These are phyloP conservation scores for Elongisporangium prolatum DNA, from an alignment of 352 stramenopile species.

Conservation along the genomic window DNA sequence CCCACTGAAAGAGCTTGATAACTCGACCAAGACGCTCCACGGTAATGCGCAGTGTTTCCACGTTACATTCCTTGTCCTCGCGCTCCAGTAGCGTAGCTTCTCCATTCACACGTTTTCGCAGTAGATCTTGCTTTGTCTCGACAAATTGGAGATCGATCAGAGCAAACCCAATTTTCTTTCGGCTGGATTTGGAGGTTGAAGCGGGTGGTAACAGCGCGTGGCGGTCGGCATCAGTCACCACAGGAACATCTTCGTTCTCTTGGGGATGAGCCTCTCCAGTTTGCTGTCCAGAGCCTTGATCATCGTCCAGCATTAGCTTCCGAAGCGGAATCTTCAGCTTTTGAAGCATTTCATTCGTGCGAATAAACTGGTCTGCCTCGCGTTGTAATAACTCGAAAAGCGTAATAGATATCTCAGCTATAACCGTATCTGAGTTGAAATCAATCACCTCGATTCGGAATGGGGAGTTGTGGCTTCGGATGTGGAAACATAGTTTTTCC, in stretches of 20 bases:
- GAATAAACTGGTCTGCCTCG: constrained; percentile 62
- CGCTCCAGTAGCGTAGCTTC: constrained; percentile 44
- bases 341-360: constrained; percentile 36
- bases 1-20: constrained; percentile 62
- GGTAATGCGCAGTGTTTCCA: constrained; percentile 70
- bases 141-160: constrained; percentile 63
- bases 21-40: constrained; percentile 70
- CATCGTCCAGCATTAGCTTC: constrained; percentile 39
- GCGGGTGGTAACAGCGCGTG: constrained; percentile 35
- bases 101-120: constrained; percentile 52
- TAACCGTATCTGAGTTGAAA: constrained; percentile 72
- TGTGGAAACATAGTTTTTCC: constrained; percentile 74
- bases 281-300: constrained; percentile 1
- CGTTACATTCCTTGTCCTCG: constrained; percentile 77
- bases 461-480: constrained; percentile 43
- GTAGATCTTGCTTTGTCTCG: constrained; percentile 66
- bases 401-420: constrained; percentile 60
- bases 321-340: constrained; percentile 42
- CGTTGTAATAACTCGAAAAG: constrained; percentile 80
- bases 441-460: constrained; percentile 80
- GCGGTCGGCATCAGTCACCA: constrained; percentile 35
- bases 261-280: background rate
- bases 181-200: constrained; percentile 24
- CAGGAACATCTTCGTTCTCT: constrained; percentile 20
- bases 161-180: constrained; percentile 49